Conservation (phyloP, 441 rosid species). For the Erodium moschatum region DNA sequence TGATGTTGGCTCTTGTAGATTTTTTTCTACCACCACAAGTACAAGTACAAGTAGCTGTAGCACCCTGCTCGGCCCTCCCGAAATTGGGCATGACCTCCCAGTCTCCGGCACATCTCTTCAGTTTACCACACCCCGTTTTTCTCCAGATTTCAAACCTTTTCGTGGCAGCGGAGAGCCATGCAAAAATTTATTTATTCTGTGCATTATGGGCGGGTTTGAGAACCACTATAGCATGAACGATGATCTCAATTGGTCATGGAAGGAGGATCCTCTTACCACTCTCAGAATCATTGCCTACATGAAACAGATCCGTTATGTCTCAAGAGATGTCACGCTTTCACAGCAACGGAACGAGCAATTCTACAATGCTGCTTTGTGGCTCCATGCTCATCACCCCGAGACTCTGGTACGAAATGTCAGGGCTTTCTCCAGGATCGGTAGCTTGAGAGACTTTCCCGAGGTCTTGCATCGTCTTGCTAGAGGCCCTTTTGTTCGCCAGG, state of each 20-base stretch:
- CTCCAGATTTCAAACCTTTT: no score
- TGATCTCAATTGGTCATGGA: neutral
- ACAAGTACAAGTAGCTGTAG: no score
- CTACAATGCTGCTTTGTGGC: neutral
- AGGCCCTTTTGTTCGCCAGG: neutral
- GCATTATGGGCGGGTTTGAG: no score
- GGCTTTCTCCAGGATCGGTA: neutral
- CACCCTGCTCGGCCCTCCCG: no score
- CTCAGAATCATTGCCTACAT: neutral
- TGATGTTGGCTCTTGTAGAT: no score
- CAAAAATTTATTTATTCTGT: no score
- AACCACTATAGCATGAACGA: no score
- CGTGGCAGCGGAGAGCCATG: no score
- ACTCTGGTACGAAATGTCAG: neutral
- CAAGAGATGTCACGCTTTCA: neutral
- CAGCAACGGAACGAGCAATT: neutral
- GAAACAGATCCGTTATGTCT: neutral
- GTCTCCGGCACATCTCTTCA: no score
- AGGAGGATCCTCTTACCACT: neutral
- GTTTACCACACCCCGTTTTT: no score
- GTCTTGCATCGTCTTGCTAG: neutral
- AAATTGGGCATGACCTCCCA: no score
- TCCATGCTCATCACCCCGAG: neutral
- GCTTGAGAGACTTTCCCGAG: neutral
- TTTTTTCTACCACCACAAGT: no score